These are phyloP conservation scores for Ogataea corticis DNA, from an alignment of 805 yeast genomes.

Conservation along the genomic window DNA sequence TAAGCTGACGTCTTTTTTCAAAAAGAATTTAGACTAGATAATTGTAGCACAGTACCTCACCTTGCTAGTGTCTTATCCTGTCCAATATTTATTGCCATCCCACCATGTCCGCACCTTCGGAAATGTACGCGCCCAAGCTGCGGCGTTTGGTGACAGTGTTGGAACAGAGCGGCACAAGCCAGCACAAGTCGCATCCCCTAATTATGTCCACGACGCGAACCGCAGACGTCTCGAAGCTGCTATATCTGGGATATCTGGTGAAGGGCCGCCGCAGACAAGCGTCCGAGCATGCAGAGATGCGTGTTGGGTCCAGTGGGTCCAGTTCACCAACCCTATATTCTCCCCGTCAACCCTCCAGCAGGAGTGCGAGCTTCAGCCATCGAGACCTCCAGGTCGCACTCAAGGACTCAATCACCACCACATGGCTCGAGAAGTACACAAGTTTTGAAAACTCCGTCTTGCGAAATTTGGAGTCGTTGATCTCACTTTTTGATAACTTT, in stretches of 20 bases:
- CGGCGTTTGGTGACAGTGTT: conserved; percentile 5
- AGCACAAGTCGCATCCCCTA: background rate
- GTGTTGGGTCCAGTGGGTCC: conserved; percentile 6
- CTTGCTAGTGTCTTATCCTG: no score
- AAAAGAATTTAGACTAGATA: no score
- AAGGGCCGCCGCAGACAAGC: background rate
- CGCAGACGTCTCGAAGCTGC: conserved; percentile 4
- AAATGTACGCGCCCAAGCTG: conserved; percentile 8
- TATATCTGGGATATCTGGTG: conserved; percentile 9
- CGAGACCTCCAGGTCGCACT: background rate
- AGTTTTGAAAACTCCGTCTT: conserved; percentile 22
- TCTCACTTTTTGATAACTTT: conserved; percentile 32
- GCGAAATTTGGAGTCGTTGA: conserved; percentile 23
- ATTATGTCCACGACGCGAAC: background rate
- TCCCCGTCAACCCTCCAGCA: conserved; percentile 15
- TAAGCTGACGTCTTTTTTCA: no score
- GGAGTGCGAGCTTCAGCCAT: conserved; percentile 7
- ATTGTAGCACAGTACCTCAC: background rate
- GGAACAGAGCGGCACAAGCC: background rate
- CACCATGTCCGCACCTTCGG: background rate
- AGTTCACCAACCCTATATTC: conserved; percentile 23
- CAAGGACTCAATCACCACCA: background rate
- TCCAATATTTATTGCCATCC: background rate
- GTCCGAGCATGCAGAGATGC: background rate
- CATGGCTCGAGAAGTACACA: conserved; percentile 18